Percentiles rank a stretch among this genome's conserved stretches.
phyloP scores from a whole-genome alignment of 2,329 filamentous ascomycete genomes.

The Calonectria hongkongensis region DNA sequence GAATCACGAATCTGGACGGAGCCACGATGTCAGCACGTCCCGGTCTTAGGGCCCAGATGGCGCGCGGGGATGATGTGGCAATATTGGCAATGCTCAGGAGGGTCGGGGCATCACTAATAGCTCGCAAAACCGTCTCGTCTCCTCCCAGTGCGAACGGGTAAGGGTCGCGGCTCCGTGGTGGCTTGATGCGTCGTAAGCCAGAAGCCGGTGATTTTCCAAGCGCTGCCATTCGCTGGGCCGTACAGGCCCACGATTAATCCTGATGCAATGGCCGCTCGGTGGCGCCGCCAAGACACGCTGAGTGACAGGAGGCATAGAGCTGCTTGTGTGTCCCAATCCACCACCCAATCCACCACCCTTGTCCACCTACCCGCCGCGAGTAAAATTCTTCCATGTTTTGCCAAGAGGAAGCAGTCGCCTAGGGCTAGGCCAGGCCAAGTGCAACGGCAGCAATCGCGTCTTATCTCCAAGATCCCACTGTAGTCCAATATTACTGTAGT shows the following conservation, averaged over 20 bases:
- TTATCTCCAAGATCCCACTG: not conserved
- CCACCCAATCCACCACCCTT: no score
- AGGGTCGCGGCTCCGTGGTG: not conserved
- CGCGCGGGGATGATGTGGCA: no score
- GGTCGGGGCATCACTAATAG: no score
- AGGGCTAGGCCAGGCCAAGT: no score
- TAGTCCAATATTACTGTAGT: not conserved
- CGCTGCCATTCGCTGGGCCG: not conserved
- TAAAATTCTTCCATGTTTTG: no score
- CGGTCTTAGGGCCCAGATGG: no score
- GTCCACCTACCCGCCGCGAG: no score
- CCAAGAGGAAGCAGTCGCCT: no score
- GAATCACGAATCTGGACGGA: not conserved
- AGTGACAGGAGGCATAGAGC: no score
- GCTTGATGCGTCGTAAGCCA: not conserved
- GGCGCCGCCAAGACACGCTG: not conserved
- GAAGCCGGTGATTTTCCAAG: not conserved
- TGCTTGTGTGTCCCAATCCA: no score
- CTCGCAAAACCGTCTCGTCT: not conserved
- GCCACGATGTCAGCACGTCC: slow-evolving; percentile 1
- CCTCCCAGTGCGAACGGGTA: not conserved
- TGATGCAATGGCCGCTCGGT: not conserved
- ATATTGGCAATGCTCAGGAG: no score
- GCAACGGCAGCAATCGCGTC: not conserved
- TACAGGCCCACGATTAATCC: not conserved